Conservation (phyloP, 2,329 filamentous ascomycete species). For the Chalara sp. region DNA sequence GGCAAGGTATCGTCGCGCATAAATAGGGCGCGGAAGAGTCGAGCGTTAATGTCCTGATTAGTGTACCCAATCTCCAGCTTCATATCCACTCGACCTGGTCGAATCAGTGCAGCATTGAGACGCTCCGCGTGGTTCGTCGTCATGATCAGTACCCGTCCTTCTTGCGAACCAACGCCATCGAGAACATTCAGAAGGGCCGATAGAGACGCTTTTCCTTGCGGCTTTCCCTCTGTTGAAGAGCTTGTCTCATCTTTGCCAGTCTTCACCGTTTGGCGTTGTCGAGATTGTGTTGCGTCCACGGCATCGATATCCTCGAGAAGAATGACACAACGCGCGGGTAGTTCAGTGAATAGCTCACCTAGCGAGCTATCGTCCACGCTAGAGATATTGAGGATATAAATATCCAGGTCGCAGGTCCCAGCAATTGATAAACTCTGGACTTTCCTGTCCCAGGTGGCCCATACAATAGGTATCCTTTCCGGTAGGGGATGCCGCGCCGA, state of each 20-base stretch:
- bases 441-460: constrained; percentile 79
- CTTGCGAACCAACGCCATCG: constrained; percentile 77
- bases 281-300: constrained; percentile 25
- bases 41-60: neutral
- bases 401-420: constrained; percentile 1
- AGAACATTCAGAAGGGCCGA: constrained; percentile 80
- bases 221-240: neutral
- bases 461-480: constrained; percentile 72
- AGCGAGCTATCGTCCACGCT: constrained; percentile 18
- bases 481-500: constrained; percentile 75
- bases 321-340: constrained; percentile 44
- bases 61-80: neutral
- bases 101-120: constrained; percentile 82
- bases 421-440: constrained; percentile 11
- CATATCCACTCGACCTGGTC: constrained; percentile 78
- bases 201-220: constrained; percentile 37
- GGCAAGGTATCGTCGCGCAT: neutral
- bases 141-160: constrained; percentile 83
- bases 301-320: constrained; percentile 47
- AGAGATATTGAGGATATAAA: constrained; percentile 1
- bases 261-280: constrained; percentile 18
- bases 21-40: neutral
- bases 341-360: constrained; percentile 3
- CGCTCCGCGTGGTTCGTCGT: constrained; percentile 95
- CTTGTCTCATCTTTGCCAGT: constrained; percentile 9